Evolutionary conservation across 768 basidiomycete genomes (phyloP).

Genomic region (Botryobasidium botryosum): DNA sequence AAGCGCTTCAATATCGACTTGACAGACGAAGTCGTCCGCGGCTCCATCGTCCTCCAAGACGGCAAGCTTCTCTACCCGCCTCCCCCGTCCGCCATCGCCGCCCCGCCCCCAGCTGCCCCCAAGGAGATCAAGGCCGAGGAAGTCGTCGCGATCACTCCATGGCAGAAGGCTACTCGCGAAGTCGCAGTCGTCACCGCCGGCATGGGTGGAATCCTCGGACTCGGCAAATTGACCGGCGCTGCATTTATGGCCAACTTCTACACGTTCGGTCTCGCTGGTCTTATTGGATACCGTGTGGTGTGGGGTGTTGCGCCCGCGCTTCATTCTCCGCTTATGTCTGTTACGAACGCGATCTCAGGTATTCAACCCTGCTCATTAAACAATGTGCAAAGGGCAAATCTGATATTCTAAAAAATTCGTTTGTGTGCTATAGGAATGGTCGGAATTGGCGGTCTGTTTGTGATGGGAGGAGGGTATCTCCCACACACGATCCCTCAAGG

Average conservation of each 20-base stretch:
- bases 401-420: neutral
- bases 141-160: constrained; percentile 53
- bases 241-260: constrained; percentile 83
- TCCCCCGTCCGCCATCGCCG: constrained; percentile 39
- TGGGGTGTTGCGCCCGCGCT: constrained; percentile 82
- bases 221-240: constrained; percentile 65
- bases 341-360: constrained; percentile 80
- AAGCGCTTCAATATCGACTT: constrained; percentile 49
- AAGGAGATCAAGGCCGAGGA: constrained; percentile 31
- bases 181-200: constrained; percentile 58
- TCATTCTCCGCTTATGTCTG: constrained; percentile 82
- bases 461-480: constrained; percentile 79
- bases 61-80: constrained; percentile 45
- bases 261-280: constrained; percentile 70
- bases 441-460: constrained; percentile 70
- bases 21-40: constrained; percentile 70
- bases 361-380: constrained; percentile 15
- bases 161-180: constrained; percentile 64
- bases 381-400: too few relatives aligned
- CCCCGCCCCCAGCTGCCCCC: constrained; percentile 31
- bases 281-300: constrained; percentile 77
- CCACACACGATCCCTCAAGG: constrained; percentile 68
- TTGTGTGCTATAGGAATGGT: constrained; percentile 38
- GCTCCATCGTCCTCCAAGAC: constrained; percentile 56
- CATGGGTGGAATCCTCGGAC: constrained; percentile 52